Percentiles rank a stretch among this genome's conserved stretches.
Conservation (phyloP, 495 filamentous ascomycete genomes). For the Echria macrotheca region DNA sequence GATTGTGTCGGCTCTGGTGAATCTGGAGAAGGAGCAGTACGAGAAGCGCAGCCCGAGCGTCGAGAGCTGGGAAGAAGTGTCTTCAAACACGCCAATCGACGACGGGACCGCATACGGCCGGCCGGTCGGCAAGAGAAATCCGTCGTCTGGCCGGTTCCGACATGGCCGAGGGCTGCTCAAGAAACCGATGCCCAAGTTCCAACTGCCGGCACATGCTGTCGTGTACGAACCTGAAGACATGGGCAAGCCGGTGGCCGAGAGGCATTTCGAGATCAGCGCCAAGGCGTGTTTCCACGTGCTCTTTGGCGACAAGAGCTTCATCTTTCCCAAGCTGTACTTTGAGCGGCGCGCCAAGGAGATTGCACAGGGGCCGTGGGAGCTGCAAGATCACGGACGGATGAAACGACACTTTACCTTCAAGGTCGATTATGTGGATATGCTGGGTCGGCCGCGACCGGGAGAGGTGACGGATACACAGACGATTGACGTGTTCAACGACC, state of each 20-base stretch:
- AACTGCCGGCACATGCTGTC: constrained; percentile 76
- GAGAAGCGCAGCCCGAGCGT: constrained; percentile 61
- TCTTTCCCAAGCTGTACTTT: constrained; percentile 88
- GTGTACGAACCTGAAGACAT: constrained; percentile 78
- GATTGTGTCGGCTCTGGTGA: constrained; percentile 41
- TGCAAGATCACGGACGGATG: constrained; percentile 61
- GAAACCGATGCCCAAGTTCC: constrained; percentile 67
- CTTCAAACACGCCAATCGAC: constrained; percentile 58
- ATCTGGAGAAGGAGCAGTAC: constrained; percentile 58
- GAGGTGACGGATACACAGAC: constrained; percentile 78
- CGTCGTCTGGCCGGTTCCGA: constrained; percentile 1
- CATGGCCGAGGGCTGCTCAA: constrained; percentile 16
- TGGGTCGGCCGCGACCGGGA: constrained; percentile 54
- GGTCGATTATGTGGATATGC: constrained; percentile 59
- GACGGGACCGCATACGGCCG: constrained; percentile 43
- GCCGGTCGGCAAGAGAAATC: constrained; percentile 32
- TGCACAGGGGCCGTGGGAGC: constrained; percentile 81
- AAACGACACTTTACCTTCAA: constrained; percentile 75
- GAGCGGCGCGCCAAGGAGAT: constrained; percentile 74
- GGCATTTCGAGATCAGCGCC: constrained; percentile 77
- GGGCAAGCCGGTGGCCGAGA: constrained; percentile 62
- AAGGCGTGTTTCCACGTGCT: constrained; percentile 94
- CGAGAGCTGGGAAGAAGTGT: constrained; percentile 92
- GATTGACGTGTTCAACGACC: constrained; percentile 88
- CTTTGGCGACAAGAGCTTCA: constrained; percentile 89